Conservation (phyloP, 768 basidiomycete species). For the Boletus eberwhitei region DNA sequence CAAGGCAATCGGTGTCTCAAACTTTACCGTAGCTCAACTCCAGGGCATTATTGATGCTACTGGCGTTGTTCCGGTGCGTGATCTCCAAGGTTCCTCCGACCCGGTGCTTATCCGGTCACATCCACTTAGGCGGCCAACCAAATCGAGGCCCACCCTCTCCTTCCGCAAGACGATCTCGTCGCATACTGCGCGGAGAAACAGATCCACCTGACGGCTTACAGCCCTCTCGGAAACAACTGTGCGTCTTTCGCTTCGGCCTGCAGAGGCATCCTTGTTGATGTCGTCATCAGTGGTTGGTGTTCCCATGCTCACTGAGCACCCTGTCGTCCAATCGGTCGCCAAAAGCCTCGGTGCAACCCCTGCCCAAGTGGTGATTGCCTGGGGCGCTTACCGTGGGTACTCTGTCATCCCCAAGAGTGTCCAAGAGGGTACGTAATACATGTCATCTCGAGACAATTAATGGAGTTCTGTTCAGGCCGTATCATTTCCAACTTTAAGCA, state of each 20-base stretch:
- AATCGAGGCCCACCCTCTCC: constrained; percentile 78
- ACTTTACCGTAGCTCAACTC: constrained; percentile 67
- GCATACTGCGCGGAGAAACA: constrained; percentile 64
- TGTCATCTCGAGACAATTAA: not conserved
- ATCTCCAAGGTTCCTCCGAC: not conserved
- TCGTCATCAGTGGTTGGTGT: constrained; percentile 48
- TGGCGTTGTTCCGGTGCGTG: constrained; percentile 64
- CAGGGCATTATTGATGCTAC: constrained; percentile 67
- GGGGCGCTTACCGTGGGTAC: constrained; percentile 72
- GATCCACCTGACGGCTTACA: constrained; percentile 70
- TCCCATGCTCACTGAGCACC: constrained; percentile 66
- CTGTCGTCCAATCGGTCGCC: constrained; percentile 60
- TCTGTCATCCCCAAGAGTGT: constrained; percentile 86
- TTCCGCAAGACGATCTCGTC: constrained; percentile 72
- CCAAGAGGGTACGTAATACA: constrained; percentile 42
- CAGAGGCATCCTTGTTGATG: not conserved
- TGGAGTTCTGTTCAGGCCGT: constrained; percentile 37
- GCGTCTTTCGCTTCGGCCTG: constrained; percentile 21
- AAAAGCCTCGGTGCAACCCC: constrained; percentile 59
- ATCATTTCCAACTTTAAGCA: constrained; percentile 79
- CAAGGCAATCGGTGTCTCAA: constrained; percentile 74
- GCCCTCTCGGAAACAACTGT: constrained; percentile 82
- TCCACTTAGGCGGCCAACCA: constrained; percentile 64
- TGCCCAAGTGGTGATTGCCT: constrained; percentile 82
- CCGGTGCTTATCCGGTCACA: not conserved